A percentile compares a stretch with the other conserved stretches of the same genome.
Evolutionary conservation across 2,329 filamentous ascomycete species (phyloP).

Genomic region (Alternaria conjuncta): DNA sequence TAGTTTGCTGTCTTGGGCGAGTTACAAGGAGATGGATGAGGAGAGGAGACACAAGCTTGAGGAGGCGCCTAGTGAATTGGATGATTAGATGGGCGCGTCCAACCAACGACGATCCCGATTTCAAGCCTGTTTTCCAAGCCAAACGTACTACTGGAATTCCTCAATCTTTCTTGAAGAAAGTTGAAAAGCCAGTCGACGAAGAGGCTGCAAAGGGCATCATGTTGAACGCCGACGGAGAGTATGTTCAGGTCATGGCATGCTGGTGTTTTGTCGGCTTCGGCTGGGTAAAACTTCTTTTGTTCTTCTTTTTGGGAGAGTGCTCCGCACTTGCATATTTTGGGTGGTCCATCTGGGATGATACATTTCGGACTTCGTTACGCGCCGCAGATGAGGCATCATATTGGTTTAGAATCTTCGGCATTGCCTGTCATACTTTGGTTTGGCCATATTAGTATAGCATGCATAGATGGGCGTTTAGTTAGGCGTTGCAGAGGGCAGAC

Average conservation of each 20-base stretch:
- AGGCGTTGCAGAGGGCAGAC: background rate
- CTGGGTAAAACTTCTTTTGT: background rate
- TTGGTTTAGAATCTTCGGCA: background rate
- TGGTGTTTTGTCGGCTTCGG: background rate
- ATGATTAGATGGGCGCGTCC: conserved; percentile 57
- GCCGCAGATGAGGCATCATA: background rate
- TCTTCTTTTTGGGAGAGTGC: background rate
- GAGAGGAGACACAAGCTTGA: conserved; percentile 68
- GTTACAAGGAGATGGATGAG: conserved; percentile 90
- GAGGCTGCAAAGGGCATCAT: conserved; percentile 90
- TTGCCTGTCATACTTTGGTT: background rate
- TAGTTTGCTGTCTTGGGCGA: conserved; percentile 85
- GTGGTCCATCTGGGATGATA: background rate
- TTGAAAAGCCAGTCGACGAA: conserved; percentile 88
- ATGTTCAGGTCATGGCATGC: conserved; percentile 86
- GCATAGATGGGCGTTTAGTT: background rate
- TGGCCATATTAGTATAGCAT: background rate
- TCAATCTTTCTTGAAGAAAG: conserved; percentile 90
- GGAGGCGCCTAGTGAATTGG: conserved; percentile 53
- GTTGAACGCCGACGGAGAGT: conserved; percentile 97
- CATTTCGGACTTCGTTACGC: background rate
- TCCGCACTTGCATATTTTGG: background rate
- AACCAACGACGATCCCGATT: conserved; percentile 95
- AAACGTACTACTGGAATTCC: conserved; percentile 98
- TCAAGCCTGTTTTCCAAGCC: conserved; percentile 89